A percentile compares a stretch with the other conserved stretches of the same genome.
phyloP scores from a whole-genome alignment of 202 grass and related monocot genomes.

The Musa balbisiana region DNA sequence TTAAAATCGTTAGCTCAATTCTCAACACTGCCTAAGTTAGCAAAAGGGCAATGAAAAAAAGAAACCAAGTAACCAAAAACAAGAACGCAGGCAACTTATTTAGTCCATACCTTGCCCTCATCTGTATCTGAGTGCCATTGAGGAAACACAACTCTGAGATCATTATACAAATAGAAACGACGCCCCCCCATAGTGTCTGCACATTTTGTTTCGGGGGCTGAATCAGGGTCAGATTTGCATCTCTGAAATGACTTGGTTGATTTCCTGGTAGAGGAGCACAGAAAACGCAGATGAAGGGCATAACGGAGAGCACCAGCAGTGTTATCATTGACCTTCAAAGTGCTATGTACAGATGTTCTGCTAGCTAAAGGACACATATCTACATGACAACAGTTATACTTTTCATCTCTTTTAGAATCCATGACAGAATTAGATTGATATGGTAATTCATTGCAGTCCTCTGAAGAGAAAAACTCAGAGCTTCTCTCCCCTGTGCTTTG shows the following conservation, averaged over 20 bases:
- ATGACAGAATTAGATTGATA: constrained; percentile 24
- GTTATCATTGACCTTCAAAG: constrained; percentile 66
- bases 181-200: constrained; percentile 31
- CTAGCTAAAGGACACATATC: constrained; percentile 21
- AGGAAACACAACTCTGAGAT: constrained; percentile 91
- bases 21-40: not conserved
- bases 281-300: constrained; percentile 88
- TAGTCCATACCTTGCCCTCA: constrained; percentile 72
- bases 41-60: not conserved
- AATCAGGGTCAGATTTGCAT: constrained; percentile 52
- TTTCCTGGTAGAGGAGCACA: constrained; percentile 55
- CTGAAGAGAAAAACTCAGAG: constrained; percentile 27
- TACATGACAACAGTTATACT: constrained; percentile 21
- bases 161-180: constrained; percentile 87
- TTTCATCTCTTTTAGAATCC: constrained; percentile 12
- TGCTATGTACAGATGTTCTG: constrained; percentile 32
- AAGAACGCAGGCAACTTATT: not conserved
- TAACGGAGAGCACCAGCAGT: constrained; percentile 72
- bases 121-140: constrained; percentile 89
- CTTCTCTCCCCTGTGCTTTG: constrained; percentile 18
- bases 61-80: not conserved
- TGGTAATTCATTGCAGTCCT: constrained; percentile 26
- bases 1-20: too few relatives aligned
- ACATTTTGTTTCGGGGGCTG: constrained; percentile 21
- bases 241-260: constrained; percentile 49